Conservation (phyloP, 2,329 filamentous ascomycete genomes). For the Hypoxylon rubiginosum region DNA sequence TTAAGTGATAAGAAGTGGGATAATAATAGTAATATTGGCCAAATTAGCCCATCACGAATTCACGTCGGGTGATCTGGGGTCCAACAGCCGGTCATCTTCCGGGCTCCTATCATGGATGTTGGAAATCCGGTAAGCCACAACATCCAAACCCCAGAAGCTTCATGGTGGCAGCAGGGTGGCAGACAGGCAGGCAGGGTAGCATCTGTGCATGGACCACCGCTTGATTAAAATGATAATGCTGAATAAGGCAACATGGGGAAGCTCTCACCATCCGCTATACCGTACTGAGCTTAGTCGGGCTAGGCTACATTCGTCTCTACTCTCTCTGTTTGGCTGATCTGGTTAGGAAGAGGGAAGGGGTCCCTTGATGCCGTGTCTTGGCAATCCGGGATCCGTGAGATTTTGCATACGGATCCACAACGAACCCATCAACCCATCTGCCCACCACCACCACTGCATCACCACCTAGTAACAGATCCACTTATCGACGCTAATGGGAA, state of each 20-base stretch:
- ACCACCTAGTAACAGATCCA: slow-evolving; percentile 19
- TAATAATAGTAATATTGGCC: slow-evolving; percentile 41
- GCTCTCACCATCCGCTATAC: slow-evolving; percentile 5
- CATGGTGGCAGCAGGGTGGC: too few relatives aligned
- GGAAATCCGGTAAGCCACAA: slow-evolving; percentile 39
- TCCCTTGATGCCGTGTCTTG: slow-evolving; percentile 45
- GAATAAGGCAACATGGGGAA: slow-evolving; percentile 40
- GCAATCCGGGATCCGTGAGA: slow-evolving; percentile 45
- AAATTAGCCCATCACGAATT: slow-evolving; percentile 44
- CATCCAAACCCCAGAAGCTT: slow-evolving; percentile 8
- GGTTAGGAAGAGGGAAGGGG: slow-evolving; percentile 22
- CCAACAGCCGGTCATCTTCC: slow-evolving; percentile 39
- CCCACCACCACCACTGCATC: not conserved
- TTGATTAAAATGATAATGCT: slow-evolving; percentile 35
- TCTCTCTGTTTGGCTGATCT: slow-evolving; percentile 34
- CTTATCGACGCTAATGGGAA: slow-evolving; percentile 47
- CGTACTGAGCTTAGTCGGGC: slow-evolving; percentile 2
- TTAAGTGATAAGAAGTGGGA: slow-evolving; percentile 34
- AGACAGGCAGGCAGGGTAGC: not conserved
- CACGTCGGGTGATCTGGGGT: slow-evolving; percentile 32
- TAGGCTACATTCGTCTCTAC: slow-evolving; percentile 18
- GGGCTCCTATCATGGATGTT: slow-evolving; percentile 20
- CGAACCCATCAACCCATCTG: too few relatives aligned
- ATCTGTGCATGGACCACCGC: slow-evolving; percentile 39
- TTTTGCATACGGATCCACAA: slow-evolving; percentile 37